These are phyloP conservation scores for Alliaria petiolata DNA, from an alignment of 345 rosid genomes.

Conservation along the genomic window DNA sequence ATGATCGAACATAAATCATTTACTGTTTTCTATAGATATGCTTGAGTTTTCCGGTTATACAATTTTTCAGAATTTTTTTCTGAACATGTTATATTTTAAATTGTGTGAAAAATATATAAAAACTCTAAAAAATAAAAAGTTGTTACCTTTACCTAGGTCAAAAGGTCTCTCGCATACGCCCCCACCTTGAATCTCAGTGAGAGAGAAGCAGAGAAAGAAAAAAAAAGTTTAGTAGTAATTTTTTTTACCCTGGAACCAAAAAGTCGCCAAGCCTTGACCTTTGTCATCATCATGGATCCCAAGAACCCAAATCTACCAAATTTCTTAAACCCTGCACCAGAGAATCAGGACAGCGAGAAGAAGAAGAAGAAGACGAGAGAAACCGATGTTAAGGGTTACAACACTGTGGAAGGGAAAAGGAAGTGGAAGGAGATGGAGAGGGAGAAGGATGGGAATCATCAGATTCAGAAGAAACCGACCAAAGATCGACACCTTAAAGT, in stretches of 20 bases:
- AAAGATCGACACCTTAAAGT: slow-evolving; percentile 20
- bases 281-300: slow-evolving; percentile 14
- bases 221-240: background rate
- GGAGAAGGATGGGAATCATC: background rate
- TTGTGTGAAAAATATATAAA: too few relatives aligned
- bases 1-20: too few relatives aligned
- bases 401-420: slow-evolving; percentile 1
- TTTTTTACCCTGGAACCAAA: background rate
- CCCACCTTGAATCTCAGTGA: background rate
- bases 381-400: background rate
- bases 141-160: slow-evolving; percentile 1
- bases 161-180: background rate
- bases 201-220: background rate
- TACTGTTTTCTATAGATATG: too few relatives aligned
- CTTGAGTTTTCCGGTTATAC: too few relatives aligned
- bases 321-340: background rate
- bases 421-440: background rate
- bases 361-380: background rate
- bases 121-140: background rate
- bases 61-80: too few relatives aligned
- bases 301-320: slow-evolving; percentile 4
- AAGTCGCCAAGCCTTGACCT: background rate
- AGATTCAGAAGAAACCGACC: background rate
- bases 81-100: too few relatives aligned
- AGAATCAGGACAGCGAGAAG: background rate